These are phyloP conservation scores for Blastobotrys proliferans DNA, from an alignment of 1,139 yeast species.

Conservation along the genomic window DNA sequence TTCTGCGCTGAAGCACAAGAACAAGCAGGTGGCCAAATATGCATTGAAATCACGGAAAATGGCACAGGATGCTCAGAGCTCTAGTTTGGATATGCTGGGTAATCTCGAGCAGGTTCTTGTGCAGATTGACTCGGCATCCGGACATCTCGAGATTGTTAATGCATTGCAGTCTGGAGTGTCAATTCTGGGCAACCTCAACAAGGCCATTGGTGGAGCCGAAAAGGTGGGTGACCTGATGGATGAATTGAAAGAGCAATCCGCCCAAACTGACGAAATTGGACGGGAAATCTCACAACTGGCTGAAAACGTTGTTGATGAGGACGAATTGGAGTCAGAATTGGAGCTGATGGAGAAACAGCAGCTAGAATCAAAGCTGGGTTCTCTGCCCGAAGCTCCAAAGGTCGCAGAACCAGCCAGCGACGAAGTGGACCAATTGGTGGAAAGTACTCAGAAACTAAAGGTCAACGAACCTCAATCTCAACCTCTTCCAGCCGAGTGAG, in stretches of 20 bases:
- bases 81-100: slow-evolving; percentile 29
- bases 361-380: slow-evolving; percentile 3
- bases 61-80: slow-evolving; percentile 29
- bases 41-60: slow-evolving; percentile 27
- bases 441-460: slow-evolving; percentile 7
- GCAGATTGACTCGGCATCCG: slow-evolving; percentile 29
- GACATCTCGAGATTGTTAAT: slow-evolving; percentile 26
- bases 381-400: slow-evolving; percentile 8
- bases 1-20: slow-evolving; percentile 23
- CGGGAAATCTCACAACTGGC: slow-evolving; percentile 27
- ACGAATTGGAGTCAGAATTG: slow-evolving; percentile 32
- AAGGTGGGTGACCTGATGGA: slow-evolving; percentile 36
- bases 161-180: slow-evolving; percentile 32
- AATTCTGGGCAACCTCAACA: slow-evolving; percentile 32
- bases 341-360: slow-evolving; percentile 21
- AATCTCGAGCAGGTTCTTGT: slow-evolving; percentile 34
- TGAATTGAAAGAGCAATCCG: slow-evolving; percentile 31
- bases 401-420: neutral
- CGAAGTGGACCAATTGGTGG: slow-evolving; percentile 6
- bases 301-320: slow-evolving; percentile 26
- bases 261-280: slow-evolving; percentile 34
- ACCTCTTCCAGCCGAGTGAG: no score
- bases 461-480: neutral
- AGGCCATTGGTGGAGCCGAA: slow-evolving; percentile 34
- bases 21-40: slow-evolving; percentile 29